A percentile compares a stretch with the other conserved stretches of the same genome.
phyloP scores from a whole-genome alignment of 2,329 filamentous ascomycete genomes.

The Ustulina deusta region DNA sequence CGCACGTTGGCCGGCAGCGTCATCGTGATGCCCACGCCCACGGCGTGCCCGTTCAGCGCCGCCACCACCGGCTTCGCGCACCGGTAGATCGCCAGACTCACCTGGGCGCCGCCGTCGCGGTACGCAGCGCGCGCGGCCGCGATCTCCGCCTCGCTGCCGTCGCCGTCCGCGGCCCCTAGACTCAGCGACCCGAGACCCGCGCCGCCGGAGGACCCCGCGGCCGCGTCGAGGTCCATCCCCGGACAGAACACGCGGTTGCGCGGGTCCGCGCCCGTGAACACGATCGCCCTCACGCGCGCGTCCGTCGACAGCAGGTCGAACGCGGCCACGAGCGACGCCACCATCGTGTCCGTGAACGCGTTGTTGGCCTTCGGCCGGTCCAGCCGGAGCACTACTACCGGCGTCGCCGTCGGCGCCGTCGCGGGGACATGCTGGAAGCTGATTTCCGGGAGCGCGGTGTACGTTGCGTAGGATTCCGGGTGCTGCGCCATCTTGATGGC shows the following conservation, averaged over 20 bases:
- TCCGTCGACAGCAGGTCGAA: slow-evolving; percentile 65
- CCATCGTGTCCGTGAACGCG: slow-evolving; percentile 76
- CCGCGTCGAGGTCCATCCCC: slow-evolving; percentile 65
- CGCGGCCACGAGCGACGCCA: slow-evolving; percentile 67
- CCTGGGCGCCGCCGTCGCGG: slow-evolving; percentile 65
- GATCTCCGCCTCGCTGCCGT: background rate
- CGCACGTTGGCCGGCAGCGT: slow-evolving; percentile 67
- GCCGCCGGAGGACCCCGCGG: slow-evolving; percentile 42
- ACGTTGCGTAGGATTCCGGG: slow-evolving; percentile 33
- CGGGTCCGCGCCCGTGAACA: slow-evolving; percentile 65
- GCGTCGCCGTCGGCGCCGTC: slow-evolving; percentile 66
- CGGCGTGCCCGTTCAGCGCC: slow-evolving; percentile 69
- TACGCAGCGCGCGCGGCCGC: slow-evolving; percentile 42
- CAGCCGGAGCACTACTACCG: slow-evolving; percentile 72
- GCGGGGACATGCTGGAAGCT: slow-evolving; percentile 62
- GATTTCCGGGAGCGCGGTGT: slow-evolving; percentile 56
- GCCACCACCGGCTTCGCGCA: slow-evolving; percentile 70
- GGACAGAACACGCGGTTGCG: slow-evolving; percentile 67
- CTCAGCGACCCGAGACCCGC: background rate
- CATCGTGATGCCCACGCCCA: slow-evolving; percentile 72
- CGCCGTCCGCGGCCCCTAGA: background rate
- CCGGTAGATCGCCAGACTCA: slow-evolving; percentile 66
- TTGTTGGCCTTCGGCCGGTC: slow-evolving; percentile 75
- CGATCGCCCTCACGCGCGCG: slow-evolving; percentile 65
- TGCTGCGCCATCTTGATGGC: slow-evolving; percentile 24